Evolutionary conservation across 2,329 filamentous ascomycete species (phyloP).

Genomic region (Monosporascus sp.): DNA sequence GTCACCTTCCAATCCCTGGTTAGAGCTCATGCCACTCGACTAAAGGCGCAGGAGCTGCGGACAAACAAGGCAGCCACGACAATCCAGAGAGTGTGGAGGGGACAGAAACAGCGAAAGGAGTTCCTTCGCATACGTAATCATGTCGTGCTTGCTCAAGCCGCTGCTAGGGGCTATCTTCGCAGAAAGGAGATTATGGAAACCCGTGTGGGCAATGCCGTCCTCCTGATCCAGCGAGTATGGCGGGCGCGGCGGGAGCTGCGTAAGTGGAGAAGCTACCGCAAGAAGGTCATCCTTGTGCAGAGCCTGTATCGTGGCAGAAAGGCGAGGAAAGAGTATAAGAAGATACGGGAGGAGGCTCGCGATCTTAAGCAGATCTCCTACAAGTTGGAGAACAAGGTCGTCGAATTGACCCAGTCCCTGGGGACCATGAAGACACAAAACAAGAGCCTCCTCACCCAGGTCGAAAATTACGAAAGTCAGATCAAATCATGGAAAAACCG

Average conservation of each 20-base stretch:
- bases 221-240: slow-evolving; percentile 88
- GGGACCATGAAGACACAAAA: slow-evolving; percentile 93
- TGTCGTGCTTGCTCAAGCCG: slow-evolving; percentile 81
- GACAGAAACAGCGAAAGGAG: slow-evolving; percentile 78
- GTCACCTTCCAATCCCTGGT: slow-evolving; percentile 72
- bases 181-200: slow-evolving; percentile 92
- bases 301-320: slow-evolving; percentile 83
- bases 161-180: slow-evolving; percentile 86
- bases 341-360: slow-evolving; percentile 85
- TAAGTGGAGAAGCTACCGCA: slow-evolving; percentile 82
- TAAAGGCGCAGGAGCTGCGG: slow-evolving; percentile 72
- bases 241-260: slow-evolving; percentile 72
- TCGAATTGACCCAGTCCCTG: slow-evolving; percentile 91
- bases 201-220: slow-evolving; percentile 83
- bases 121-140: slow-evolving; percentile 77
- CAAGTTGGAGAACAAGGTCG: slow-evolving; percentile 98
- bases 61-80: slow-evolving; percentile 83
- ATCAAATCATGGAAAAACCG: slow-evolving; percentile 94
- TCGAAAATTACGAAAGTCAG: slow-evolving; percentile 93
- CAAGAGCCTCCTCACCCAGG: slow-evolving; percentile 78
- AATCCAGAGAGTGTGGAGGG: slow-evolving; percentile 93
- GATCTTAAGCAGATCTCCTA: slow-evolving; percentile 99
- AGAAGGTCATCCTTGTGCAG: slow-evolving; percentile 84
- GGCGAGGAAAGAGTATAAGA: slow-evolving; percentile 83
- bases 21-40: slow-evolving; percentile 73